Conservation (phyloP, 1,284 basidiomycete species). For the Rhodotorula sp. region DNA sequence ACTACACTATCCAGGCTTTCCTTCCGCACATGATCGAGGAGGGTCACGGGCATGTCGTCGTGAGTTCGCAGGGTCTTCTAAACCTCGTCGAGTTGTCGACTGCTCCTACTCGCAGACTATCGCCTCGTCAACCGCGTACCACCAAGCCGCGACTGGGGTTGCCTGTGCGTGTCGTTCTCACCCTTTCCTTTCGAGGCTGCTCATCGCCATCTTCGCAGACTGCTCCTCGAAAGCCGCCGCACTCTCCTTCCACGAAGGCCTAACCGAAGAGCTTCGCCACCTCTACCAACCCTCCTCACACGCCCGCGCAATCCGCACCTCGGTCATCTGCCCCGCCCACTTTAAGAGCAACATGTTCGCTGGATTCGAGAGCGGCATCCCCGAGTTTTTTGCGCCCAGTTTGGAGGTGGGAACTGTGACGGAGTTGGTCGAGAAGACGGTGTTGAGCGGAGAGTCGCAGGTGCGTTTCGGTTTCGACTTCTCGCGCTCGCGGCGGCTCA, state of each 20-base stretch:
- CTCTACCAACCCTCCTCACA: conserved; percentile 51
- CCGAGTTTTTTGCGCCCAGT: conserved; percentile 21
- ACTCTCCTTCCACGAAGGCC: conserved; percentile 70
- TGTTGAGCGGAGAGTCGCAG: conserved; percentile 29
- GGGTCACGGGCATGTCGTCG: conserved; percentile 78
- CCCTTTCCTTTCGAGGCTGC: neutral
- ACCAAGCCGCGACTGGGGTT: conserved; percentile 25
- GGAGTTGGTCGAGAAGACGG: conserved; percentile 9
- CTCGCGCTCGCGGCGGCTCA: neutral
- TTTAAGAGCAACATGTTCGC: conserved; percentile 24
- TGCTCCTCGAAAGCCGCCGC: conserved; percentile 82
- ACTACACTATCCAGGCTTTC: conserved; percentile 87
- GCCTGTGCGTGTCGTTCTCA: conserved; percentile 6
- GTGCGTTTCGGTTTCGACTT: conserved; percentile 45
- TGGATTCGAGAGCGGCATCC: conserved; percentile 24
- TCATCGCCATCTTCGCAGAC: conserved; percentile 48
- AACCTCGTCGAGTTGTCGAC: too few relatives aligned
- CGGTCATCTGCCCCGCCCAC: conserved; percentile 23
- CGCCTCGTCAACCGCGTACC: conserved; percentile 26
- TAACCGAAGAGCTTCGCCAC: conserved; percentile 80
- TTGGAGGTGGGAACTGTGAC: conserved; percentile 28
- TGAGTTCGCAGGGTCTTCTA: conserved; percentile 45
- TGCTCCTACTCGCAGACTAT: conserved; percentile 21
- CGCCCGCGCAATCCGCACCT: conserved; percentile 24
- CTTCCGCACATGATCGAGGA: conserved; percentile 80